A percentile compares a stretch with the other conserved stretches of the same genome.
phyloP scores from a whole-genome alignment of 1,284 basidiomycete genomes.

The Xanthoconium separans region DNA sequence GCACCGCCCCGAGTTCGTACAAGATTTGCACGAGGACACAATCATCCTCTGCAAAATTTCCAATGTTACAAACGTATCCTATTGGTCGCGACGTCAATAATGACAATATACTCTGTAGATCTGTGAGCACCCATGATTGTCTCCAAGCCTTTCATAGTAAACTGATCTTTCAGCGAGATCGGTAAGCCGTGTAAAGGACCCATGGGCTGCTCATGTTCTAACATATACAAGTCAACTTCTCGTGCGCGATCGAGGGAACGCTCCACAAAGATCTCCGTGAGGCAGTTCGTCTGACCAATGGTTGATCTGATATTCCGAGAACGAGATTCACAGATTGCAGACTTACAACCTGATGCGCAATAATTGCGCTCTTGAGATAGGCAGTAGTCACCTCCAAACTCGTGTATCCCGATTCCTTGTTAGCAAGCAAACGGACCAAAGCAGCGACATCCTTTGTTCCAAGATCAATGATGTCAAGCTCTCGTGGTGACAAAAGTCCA shows the following conservation, averaged over 20 bases:
- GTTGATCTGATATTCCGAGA: neutral
- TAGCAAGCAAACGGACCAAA: conserved; percentile 38
- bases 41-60: conserved; percentile 51
- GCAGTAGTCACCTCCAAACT: conserved; percentile 70
- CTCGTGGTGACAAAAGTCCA: conserved; percentile 57
- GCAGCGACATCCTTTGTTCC: conserved; percentile 38
- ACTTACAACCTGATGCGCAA: conserved; percentile 81
- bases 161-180: conserved; percentile 63
- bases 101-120: neutral
- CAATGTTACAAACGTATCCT: conserved; percentile 66
- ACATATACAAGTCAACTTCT: conserved; percentile 55
- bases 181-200: conserved; percentile 64
- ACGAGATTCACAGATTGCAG: neutral
- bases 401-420: conserved; percentile 39
- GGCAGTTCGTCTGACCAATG: conserved; percentile 54
- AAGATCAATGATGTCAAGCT: conserved; percentile 65
- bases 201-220: conserved; percentile 19
- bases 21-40: conserved; percentile 60
- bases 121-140: conserved; percentile 47
- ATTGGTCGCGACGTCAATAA: neutral
- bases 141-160: conserved; percentile 53
- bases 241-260: conserved; percentile 56
- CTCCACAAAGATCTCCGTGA: conserved; percentile 69
- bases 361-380: conserved; percentile 75
- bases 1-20: conserved; percentile 61